Base-by-base conservation (phyloP, 768 basidiomycete species). In the Auriscalpium orientale region DNA sequence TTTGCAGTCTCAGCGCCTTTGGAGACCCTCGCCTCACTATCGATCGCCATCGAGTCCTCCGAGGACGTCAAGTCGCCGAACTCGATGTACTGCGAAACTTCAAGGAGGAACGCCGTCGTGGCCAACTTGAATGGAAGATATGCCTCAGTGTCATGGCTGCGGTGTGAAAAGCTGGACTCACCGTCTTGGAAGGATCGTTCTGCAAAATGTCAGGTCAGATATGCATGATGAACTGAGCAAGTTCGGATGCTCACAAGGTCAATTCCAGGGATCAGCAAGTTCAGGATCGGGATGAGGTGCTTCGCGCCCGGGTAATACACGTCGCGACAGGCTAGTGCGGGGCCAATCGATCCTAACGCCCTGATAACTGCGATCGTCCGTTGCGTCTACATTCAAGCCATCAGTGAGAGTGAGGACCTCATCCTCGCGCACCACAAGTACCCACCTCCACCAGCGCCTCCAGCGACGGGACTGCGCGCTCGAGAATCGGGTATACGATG, bases 331-430 rank as follows among this genome's bases (percentile, higher is more conserved):
- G 89, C 81, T 40, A 95, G 77, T 4, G 90, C 83, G 21, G 87
- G 85, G 9, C 86, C 84, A n/a, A 91, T 74, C 44, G 89, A 87
- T 34, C 87, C 84, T 8, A 94, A 76, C 2, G 89, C 89, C 59
- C 90, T 91, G 67, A 94, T 91, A 28, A 91, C 84, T 9, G 92
- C 85, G 46, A 87, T 79, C 0, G 91, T 94, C 49, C 92, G 76
- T 60, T 92, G 86, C 0, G 91, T 94, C 86, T 91, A 58, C 2
- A 7, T 16, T 12, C 48, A n/a, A n/a, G 16, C 11, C 57, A 18
- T 44, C 36, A 60, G 34, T 20, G 20, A 53, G 28, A 49, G 38
- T 45, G 44, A 54, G 16, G 12, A 44, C 40, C 36, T 21, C 16
- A 44, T 46, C n/a, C 46, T 35, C 4, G 20, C 46, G 28, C 20